Base-by-base conservation (phyloP, 2,329 filamentous ascomycete species). In the Colletotrichum orchidophilum region DNA sequence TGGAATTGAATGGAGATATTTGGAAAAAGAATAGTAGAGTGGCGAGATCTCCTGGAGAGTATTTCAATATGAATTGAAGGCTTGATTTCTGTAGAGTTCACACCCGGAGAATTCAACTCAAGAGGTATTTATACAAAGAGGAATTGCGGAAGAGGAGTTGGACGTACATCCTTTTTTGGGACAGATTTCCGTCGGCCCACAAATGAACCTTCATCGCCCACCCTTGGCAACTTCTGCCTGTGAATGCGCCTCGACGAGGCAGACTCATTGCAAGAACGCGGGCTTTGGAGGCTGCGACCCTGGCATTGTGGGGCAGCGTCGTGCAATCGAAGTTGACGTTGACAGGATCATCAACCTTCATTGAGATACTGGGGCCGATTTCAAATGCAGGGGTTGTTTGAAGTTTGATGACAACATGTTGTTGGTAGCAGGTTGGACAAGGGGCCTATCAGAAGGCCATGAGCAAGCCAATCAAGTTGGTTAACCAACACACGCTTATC, bases 391-490 rank as follows among this genome's bases (percentile, higher is more conserved):
- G 57, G 57, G 57, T 27, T n/a, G 57, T 46, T 46, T 60, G 35
- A 46, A 21, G 57, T 46, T 2, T 8, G 13, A 26, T 60, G 12
- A 21, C n/a, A n/a, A 5, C 27, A 24, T 29, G 11, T 18, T 46
- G 35, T 60, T 59, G 57, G 57, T 60, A 60, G 35, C 57, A 60
- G 57, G 27, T 31, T 60, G n/a, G 35, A 60, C 24, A n/a, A 46
- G 57, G 35, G 57, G 26, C 26, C 18, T 31, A 5, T 12, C 1
- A 60, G 26, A 15, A 46, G 57, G 18, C 57, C 26, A 46, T 12
- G 57, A 46, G 18, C 57, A 35, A 9, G 21, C 57, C 35, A 46
- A 60, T 46, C 24, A 15, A 12, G 7, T 29, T 27, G 24, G 5
- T 35, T 11, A 5, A 29, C 27, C 21, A 29, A 26, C 49, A 12